Evolutionary conservation across 208 protist species (phyloP).

Genomic region (Crithidia bombi): DNA sequence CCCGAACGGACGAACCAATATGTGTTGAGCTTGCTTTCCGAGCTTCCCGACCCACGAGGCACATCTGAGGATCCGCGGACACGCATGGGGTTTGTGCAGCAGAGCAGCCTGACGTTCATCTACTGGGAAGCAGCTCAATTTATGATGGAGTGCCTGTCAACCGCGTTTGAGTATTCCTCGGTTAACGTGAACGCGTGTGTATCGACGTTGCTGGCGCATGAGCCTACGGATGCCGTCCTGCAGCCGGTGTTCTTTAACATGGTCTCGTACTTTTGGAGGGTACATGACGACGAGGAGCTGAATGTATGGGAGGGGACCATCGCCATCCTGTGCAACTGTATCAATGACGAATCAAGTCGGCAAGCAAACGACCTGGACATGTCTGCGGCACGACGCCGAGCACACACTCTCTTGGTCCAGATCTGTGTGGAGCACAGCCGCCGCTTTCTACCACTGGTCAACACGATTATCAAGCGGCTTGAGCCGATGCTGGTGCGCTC

Average conservation of each 20-base stretch:
- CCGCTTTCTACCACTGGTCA: constrained; percentile 27
- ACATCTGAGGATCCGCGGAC: constrained; percentile 67
- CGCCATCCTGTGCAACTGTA: constrained; percentile 57
- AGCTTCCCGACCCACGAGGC: constrained; percentile 54
- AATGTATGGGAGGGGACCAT: constrained; percentile 73
- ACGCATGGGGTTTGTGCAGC: constrained; percentile 63
- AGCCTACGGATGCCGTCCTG: constrained; percentile 76
- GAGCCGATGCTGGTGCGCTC: constrained; percentile 55
- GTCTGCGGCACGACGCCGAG: constrained; percentile 48
- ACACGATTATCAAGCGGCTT: constrained; percentile 36
- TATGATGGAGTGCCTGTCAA: constrained; percentile 69
- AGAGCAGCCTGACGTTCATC: constrained; percentile 69
- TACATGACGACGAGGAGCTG: constrained; percentile 40
- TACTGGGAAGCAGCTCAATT: constrained; percentile 78
- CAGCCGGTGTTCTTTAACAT: constrained; percentile 85
- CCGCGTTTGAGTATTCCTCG: constrained; percentile 56
- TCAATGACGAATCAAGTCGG: constrained; percentile 32
- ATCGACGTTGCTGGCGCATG: constrained; percentile 37
- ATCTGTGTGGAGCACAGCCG: constrained; percentile 36
- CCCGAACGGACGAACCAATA: constrained; percentile 63
- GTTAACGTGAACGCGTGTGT: constrained; percentile 55
- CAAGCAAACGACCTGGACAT: constrained; percentile 36
- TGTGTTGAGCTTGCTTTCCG: constrained; percentile 40
- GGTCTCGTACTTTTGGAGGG: constrained; percentile 77
- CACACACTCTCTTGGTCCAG: constrained; percentile 63